These are phyloP conservation scores for Leishmania braziliensis DNA, from an alignment of 208 protist genomes.

Conservation along the genomic window DNA sequence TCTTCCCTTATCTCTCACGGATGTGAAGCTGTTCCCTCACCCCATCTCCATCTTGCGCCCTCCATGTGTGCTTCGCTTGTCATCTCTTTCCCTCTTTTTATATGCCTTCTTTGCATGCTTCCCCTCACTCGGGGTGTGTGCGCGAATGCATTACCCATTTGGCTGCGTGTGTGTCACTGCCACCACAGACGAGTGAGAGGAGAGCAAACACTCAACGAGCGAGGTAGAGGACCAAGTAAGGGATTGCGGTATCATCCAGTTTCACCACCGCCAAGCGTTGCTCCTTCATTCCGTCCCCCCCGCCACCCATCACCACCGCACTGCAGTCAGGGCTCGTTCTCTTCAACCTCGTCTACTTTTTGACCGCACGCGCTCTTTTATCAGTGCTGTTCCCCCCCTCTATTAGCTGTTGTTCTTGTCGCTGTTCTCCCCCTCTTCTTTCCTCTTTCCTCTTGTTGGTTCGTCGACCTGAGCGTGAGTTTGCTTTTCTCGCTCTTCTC, in stretches of 20 bases:
- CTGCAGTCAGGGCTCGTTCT: not conserved
- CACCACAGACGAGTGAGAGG: not conserved
- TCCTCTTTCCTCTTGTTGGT: not conserved
- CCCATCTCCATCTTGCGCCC: not conserved
- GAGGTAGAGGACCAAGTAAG: not conserved
- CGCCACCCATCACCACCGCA: not conserved
- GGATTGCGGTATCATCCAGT: not conserved
- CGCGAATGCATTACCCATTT: not conserved
- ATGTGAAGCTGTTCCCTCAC: slow-evolving; percentile 36
- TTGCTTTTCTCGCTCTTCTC: not conserved
- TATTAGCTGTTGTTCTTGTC: not conserved
- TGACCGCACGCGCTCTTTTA: not conserved
- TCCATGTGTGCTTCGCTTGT: not conserved
- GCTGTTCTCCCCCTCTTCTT: not conserved
- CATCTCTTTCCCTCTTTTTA: not conserved
- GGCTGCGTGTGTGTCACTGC: not conserved
- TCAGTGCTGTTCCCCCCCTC: not conserved
- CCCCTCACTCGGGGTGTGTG: not conserved
- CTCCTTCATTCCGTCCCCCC: not conserved
- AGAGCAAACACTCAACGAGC: slow-evolving; percentile 1
- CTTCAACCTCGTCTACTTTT: not conserved
- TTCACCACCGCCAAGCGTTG: not conserved
- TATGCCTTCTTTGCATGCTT: not conserved
- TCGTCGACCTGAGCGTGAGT: not conserved
- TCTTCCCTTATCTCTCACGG: slow-evolving; percentile 12